Evolutionary conservation across 176 grass and related monocot genomes (phyloP).

Genomic region (Ampelocalamus luodianensis): DNA sequence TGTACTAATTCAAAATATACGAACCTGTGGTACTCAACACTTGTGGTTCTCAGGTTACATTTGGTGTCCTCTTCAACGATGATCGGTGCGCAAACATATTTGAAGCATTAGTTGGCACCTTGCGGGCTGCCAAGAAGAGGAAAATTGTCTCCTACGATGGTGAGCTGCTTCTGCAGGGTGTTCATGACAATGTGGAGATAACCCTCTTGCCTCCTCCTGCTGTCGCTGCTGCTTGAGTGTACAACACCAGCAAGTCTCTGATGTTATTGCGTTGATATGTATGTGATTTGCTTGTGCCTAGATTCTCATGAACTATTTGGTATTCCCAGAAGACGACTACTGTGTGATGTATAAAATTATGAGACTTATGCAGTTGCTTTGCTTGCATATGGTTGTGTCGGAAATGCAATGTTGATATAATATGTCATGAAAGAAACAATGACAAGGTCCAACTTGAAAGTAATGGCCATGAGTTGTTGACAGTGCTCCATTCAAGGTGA

Average conservation of each 20-base stretch:
- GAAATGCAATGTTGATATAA: not conserved
- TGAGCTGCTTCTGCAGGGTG: conserved; percentile 89
- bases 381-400: conserved; percentile 7
- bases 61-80: conserved; percentile 93
- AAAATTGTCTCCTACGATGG: conserved; percentile 76
- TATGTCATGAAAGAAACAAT: not conserved
- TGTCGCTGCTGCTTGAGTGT: conserved; percentile 39
- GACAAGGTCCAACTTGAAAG: not conserved
- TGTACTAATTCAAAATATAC: not conserved
- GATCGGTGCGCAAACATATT: conserved; percentile 92
- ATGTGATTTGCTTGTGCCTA: conserved; percentile 15
- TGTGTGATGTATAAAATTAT: conserved; percentile 25
- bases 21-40: not conserved
- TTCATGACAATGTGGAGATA: conserved; percentile 94
- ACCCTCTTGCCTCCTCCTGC: conserved; percentile 54
- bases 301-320: conserved; percentile 30
- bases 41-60: conserved; percentile 64
- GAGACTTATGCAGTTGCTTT: conserved; percentile 13
- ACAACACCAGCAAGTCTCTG: not conserved
- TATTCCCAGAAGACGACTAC: conserved; percentile 25
- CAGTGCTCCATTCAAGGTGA: not conserved
- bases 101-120: conserved; percentile 86
- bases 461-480: not conserved
- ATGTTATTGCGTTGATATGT: not conserved
- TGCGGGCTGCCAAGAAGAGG: conserved; percentile 82